Base-by-base conservation (phyloP, 2,329 filamentous ascomycete species). In the Phialocephala subalpina region DNA sequence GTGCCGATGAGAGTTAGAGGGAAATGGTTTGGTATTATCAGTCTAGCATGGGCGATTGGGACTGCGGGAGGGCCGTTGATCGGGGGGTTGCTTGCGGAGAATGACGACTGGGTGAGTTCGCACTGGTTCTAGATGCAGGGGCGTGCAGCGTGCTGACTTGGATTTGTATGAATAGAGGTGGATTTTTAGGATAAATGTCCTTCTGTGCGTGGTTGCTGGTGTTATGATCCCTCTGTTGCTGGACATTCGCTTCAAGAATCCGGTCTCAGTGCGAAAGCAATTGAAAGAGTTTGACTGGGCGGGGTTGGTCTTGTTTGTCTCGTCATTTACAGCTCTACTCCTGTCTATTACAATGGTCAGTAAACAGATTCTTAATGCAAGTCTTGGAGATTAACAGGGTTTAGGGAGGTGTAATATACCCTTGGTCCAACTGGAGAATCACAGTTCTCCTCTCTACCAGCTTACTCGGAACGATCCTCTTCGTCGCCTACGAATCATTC, bases 151-250 rank as follows among this genome's bases (percentile, higher is more conserved):
- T 42, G 38, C 4, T 42, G 14, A 14, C 14, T n/a, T 14, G 12
- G 12, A 14, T n/a, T 42, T 42, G 12, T 14, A 6, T 14, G 38
- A 42, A 42, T 14, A 42, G 38, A 77, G 83, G 9, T 90, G 87
- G 86, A 83, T 90, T 63, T 88, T 89, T 72, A 90, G 52, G 52
- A 56, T 45, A 56, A 62, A 42, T 14, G 38, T 42, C 18, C 38
- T 42, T 12, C 18, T 42, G 38, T 42, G 38, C 14, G 38, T n/a
- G 38, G 12, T 42, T n/a, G 38, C 38, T 42, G 38, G 38, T 42
- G 12, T 42, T 4, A 42, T 42, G 38, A 42, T 42, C 38, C 38
- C 38, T 14, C 38, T 14, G 12, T 42, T 42, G 14, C 38, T 42
- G 38, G 38, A 42, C 38, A 42, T 42, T 14, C 38, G 38, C 5